Base-by-base conservation (phyloP, 768 basidiomycete species). In the Imleria badia region DNA sequence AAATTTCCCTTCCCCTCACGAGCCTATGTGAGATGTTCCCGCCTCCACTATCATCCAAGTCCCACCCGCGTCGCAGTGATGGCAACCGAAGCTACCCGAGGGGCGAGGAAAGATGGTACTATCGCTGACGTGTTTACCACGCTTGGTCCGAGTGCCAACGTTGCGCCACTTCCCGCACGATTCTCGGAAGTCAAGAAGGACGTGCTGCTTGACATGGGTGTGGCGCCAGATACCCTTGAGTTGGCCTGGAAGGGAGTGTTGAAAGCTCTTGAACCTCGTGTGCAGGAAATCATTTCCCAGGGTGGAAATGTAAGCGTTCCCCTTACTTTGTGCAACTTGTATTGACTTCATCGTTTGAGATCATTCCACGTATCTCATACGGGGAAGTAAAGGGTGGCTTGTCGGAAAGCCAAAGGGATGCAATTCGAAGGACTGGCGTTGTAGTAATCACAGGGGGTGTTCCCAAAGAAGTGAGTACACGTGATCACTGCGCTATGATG, bases 131-230 rank as follows among this genome's bases (percentile, higher is more conserved):
- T 81, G 23, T 82, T 81, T 55, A 70, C 75, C 0, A 77, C 78
- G 4, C 70, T 81, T 9, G 70, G 72, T 3, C 72, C 72, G 3
- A 74, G 73, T 26, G 69, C 72, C 38, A 60, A 71, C 1, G 68
- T 67, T 6, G 67, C 67, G 1, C 68, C 66, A 6, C 76, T 89
- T 6, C 86, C 86, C 0, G 62, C 72, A 9, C 78, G 87, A 0
- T 90, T 89, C 55, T 60, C 76, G 0, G 76, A 78, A 7, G 67
- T 91, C 23, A 91, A 92, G 73, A 77, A 76, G 54, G 65, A 69
- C 26, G 55, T 89, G 0, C 80, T 79, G 69, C 68, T 58, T 10
- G 80, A 83, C 11, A 54, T 68, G 54, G 47, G 49, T 2, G 52
- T 56, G 5, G 36, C 53, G 1, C 52, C 58, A 0, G 56, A 52